Conservation (phyloP, 2,329 filamentous ascomycete genomes). For the Aureobasidium melanogenum region DNA sequence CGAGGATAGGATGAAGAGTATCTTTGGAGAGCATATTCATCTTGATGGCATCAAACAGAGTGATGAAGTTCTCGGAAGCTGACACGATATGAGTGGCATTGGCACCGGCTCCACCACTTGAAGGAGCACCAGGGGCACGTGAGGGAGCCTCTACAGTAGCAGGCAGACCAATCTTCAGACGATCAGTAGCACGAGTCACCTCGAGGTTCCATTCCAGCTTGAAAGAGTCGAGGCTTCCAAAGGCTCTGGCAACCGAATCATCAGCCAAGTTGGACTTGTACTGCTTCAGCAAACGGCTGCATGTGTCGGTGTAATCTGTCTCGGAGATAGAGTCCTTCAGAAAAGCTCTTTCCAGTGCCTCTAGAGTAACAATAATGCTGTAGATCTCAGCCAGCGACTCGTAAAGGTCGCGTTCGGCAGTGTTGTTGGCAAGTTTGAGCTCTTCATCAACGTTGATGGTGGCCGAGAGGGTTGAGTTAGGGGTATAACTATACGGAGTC, state of each 20-base stretch:
- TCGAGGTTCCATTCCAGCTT: conserved; percentile 88
- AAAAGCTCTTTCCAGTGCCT: conserved; percentile 93
- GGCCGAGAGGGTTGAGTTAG: conserved; percentile 70
- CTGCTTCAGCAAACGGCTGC: conserved; percentile 85
- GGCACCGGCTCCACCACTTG: conserved; percentile 32
- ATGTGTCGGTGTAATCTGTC: conserved; percentile 90
- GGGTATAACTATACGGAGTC: conserved; percentile 84
- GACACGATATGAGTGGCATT: conserved; percentile 63
- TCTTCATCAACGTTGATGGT: conserved; percentile 96
- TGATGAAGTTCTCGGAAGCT: conserved; percentile 97
- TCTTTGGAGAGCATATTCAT: conserved; percentile 91
- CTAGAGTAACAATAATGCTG: conserved; percentile 91
- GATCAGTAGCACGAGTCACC: conserved; percentile 86
- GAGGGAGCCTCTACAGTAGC: conserved; percentile 62
- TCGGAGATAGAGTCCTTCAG: conserved; percentile 91
- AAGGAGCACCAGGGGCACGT: conserved; percentile 13
- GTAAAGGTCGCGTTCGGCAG: conserved; percentile 83
- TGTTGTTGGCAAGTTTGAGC: conserved; percentile 80
- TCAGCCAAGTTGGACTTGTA: conserved; percentile 92
- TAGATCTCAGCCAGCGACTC: conserved; percentile 96
- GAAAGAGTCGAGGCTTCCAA: conserved; percentile 82
- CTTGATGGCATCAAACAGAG: conserved; percentile 88
- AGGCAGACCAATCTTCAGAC: conserved; percentile 84
- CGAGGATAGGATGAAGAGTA: conserved; percentile 86
- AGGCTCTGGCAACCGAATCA: conserved; percentile 80